phyloP scores from a whole-genome alignment of 768 basidiomycete species.

The Cystoderma amianthinum region DNA sequence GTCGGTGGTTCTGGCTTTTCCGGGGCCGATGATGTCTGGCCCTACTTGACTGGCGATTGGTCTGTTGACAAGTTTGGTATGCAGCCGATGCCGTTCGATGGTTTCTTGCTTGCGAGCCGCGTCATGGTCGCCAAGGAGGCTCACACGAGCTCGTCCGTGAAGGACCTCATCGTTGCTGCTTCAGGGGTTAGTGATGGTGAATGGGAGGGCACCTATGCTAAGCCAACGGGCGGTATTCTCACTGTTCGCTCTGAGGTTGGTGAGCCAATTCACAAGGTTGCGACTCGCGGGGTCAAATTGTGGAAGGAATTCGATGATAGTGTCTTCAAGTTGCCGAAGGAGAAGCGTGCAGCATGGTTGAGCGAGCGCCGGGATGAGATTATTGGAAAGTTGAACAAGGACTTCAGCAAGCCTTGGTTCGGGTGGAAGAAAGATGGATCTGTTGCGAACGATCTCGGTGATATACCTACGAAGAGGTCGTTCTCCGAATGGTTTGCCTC shows the following conservation, averaged over 20 bases:
- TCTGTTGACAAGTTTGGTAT: conserved; percentile 70
- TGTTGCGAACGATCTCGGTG: conserved; percentile 78
- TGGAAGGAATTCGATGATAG: conserved; percentile 99
- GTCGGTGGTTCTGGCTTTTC: conserved; percentile 96
- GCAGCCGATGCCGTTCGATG: conserved; percentile 98
- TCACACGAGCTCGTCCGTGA: conserved; percentile 90
- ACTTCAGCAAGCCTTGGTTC: conserved; percentile 97
- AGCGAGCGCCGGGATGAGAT: conserved; percentile 82
- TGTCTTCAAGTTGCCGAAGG: conserved; percentile 92
- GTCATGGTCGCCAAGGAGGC: conserved; percentile 99
- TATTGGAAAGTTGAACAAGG: conserved; percentile 86
- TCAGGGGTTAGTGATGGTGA: conserved; percentile 83
- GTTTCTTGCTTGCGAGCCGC: conserved; percentile 91
- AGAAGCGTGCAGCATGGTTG: conserved; percentile 90
- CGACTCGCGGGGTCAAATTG: conserved; percentile 91
- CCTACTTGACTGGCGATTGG: conserved; percentile 97
- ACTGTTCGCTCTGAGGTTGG: conserved; percentile 97
- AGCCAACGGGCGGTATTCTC: conserved; percentile 92
- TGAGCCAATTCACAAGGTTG: conserved; percentile 99
- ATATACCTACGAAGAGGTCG: conserved; percentile 98
- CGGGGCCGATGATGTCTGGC: conserved; percentile 92
- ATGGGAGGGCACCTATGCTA: conserved; percentile 94
- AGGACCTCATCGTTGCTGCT: conserved; percentile 93
- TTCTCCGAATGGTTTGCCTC: conserved; percentile 83
- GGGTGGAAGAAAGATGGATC: conserved; percentile 90